These are phyloP conservation scores for Phalaenopsis hybrid DNA, from an alignment of 116 monocot species.

Conservation along the genomic window DNA sequence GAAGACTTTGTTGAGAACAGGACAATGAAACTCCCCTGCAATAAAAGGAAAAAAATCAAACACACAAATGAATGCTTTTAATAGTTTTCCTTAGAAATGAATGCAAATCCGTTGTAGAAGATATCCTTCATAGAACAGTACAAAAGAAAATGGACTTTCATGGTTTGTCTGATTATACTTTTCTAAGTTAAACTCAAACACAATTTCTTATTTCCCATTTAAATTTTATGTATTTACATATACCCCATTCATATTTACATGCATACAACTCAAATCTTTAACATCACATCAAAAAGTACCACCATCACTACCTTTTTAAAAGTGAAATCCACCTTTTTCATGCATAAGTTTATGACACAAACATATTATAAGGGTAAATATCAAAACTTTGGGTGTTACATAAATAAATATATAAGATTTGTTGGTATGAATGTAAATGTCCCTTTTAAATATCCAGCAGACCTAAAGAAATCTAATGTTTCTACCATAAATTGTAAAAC, in stretches of 20 bases:
- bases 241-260: too few species aligned
- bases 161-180: not conserved
- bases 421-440: too few species aligned
- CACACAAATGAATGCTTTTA: not conserved
- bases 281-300: too few species aligned
- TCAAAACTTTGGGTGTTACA: too few species aligned
- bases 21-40: constrained; percentile 90
- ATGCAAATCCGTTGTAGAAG: not conserved
- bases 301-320: too few species aligned
- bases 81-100: not conserved
- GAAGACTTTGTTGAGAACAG: constrained; percentile 94
- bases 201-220: not conserved
- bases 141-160: not conserved
- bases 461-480: not conserved
- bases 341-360: too few species aligned
- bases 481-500: not conserved
- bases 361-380: too few species aligned
- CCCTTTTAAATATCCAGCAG: not conserved
- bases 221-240: not conserved
- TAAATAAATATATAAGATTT: too few species aligned
- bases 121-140: not conserved
- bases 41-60: not conserved
- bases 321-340: too few species aligned
- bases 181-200: not conserved
- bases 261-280: too few species aligned